phyloP scores from a whole-genome alignment of 371 early-diverging fungal species.

The Encephalitozoon cuniculi region DNA sequence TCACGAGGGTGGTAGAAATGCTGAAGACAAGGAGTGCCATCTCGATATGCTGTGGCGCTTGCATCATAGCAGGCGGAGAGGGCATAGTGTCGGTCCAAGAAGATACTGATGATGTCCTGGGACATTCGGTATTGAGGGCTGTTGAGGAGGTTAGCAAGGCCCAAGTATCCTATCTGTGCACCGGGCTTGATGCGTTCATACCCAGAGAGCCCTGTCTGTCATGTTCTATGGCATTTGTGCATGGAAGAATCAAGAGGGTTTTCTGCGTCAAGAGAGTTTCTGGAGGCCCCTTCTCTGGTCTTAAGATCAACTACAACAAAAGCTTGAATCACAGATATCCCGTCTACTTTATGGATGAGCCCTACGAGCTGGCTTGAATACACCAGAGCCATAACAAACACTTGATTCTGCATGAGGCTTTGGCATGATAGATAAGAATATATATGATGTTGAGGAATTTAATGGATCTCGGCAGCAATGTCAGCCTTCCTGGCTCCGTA shows the following conservation, averaged over 20 bases:
- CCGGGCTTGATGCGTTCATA: slow-evolving; percentile 42
- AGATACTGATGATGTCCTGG: slow-evolving; percentile 27
- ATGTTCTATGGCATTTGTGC: slow-evolving; percentile 55
- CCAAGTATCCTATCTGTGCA: slow-evolving; percentile 45
- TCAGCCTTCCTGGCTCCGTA: slow-evolving; percentile 65
- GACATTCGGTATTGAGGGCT: slow-evolving; percentile 37
- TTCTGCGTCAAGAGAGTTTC: slow-evolving; percentile 14
- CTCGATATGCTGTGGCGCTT: neutral
- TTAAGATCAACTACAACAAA: slow-evolving; percentile 37
- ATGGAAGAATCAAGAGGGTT: slow-evolving; percentile 45
- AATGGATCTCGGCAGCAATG: slow-evolving; percentile 50
- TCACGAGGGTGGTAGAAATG: neutral
- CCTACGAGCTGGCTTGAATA: neutral
- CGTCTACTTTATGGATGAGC: slow-evolving; percentile 33
- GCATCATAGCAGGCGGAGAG: slow-evolving; percentile 24
- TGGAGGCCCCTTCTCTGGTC: slow-evolving; percentile 7
- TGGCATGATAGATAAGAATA: neutral
- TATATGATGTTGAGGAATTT: slow-evolving; percentile 36
- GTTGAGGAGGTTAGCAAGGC: slow-evolving; percentile 18
- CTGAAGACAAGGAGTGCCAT: neutral
- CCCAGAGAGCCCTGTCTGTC: slow-evolving; percentile 48
- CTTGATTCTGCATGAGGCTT: neutral
- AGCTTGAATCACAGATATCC: slow-evolving; percentile 45
- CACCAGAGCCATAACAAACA: neutral
- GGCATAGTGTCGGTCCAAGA: neutral